Evolutionary conservation across 768 basidiomycete genomes (phyloP), one percentile per base, ranked within the genome.

Genomic region (Coprinellus micaceus): DNA sequence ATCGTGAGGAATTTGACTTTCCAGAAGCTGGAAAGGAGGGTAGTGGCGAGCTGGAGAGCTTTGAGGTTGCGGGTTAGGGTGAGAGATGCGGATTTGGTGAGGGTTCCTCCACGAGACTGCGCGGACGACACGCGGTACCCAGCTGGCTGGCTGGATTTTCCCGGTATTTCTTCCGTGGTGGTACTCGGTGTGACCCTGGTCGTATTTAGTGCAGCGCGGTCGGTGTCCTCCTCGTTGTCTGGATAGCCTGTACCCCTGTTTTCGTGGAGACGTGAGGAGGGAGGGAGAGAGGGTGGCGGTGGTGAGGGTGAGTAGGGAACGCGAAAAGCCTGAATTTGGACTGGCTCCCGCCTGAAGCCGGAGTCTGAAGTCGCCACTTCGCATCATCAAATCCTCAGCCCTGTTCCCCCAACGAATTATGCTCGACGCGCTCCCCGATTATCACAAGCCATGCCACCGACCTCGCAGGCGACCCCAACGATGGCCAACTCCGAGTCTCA

Each of bases 1-100:
- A 91, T 33, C 33, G 33, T 91, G 64, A 63, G 62, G 56, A 60
- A 53, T 56, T 59, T 52, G 62, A 54, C 5, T 6, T 25, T 25
- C n/a, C 40, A 51, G 56, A 59, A 40, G 56, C 63, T 52, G 49
- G 57, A 54, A 52, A 54, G 28, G 33, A 46, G 24, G 33, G 33
- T 47, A 41, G 50, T 30, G 19, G 55, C 55, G 11, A 56, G 55
- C 21, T 43, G 21, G 9, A 21, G 50, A 3, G 56, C 37, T 22
- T 15, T 33, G 33, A 33, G 33, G 33, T 33, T 33, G 33, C 33
- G 33, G 13, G 33, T 33, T n/a, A n/a, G n/a, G 33, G 13, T 13
- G 13, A 33, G 33, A 13, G 33, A 6, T 33, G 33, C 33, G 6
- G 33, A 6, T 33, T 33, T 21, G 45, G 40, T 40, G 54, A 9